Evolutionary conservation across 371 early-diverging fungal species (phyloP).

Genomic region (Lichtheimia ramosa): DNA sequence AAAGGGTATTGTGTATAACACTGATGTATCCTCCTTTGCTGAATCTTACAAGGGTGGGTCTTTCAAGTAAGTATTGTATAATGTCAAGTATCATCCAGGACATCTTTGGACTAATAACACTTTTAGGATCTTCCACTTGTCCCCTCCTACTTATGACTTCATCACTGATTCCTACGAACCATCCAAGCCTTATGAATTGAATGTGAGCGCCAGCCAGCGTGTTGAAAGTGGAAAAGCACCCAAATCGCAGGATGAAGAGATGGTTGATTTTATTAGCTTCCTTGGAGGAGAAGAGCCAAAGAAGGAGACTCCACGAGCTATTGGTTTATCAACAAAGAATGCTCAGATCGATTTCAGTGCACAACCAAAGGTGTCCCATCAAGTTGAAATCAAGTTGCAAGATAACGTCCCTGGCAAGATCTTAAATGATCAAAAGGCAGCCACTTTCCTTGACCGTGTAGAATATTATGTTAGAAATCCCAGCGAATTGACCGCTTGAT

Average conservation of each 20-base stretch:
- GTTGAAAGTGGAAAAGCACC: conserved; percentile 7
- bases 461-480: conserved; percentile 51
- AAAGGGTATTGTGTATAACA: conserved; percentile 22
- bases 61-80: conserved; percentile 32
- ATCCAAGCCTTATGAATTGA: conserved; percentile 39
- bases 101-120: background rate
- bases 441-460: conserved; percentile 47
- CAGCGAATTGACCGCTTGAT: conserved; percentile 25
- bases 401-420: conserved; percentile 37
- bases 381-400: conserved; percentile 38
- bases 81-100: background rate
- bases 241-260: conserved; percentile 17
- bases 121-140: conserved; percentile 41
- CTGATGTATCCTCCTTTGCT: conserved; percentile 14
- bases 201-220: conserved; percentile 21
- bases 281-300: conserved; percentile 26
- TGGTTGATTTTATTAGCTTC: conserved; percentile 43
- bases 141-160: conserved; percentile 45
- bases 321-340: conserved; percentile 19
- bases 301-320: conserved; percentile 13
- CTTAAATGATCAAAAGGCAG: conserved; percentile 36
- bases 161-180: conserved; percentile 41
- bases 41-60: conserved; percentile 34
- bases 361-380: conserved; percentile 17
- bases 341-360: conserved; percentile 19